Conservation (phyloP, 1,284 basidiomycete species). For the Moesziomyces antarcticus region DNA sequence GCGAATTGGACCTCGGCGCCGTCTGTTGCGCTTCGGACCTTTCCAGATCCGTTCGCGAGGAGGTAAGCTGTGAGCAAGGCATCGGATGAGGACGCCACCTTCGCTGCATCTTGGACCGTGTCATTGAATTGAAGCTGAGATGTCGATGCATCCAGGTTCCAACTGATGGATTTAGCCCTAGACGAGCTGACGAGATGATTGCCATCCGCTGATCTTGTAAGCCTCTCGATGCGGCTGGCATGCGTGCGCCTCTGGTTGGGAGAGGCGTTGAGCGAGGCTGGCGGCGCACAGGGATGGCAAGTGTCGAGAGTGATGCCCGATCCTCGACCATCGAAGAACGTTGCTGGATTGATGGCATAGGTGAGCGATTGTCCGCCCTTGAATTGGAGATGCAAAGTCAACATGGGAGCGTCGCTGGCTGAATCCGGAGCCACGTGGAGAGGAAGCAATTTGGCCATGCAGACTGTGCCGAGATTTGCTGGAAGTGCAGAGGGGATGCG, state of each 20-base stretch:
- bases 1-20: constrained; percentile 6
- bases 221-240: constrained; percentile 13
- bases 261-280: background rate
- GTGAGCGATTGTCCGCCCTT: constrained; percentile 11
- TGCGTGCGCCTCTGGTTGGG: constrained; percentile 9
- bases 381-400: constrained; percentile 22
- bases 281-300: constrained; percentile 33
- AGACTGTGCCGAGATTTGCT: constrained; percentile 1
- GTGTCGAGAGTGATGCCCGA: constrained; percentile 27
- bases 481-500: constrained; percentile 26
- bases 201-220: constrained; percentile 27
- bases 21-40: constrained; percentile 8
- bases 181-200: constrained; percentile 26
- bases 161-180: constrained; percentile 21
- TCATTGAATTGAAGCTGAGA: constrained; percentile 12
- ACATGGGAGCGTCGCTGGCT: constrained; percentile 27
- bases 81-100: constrained; percentile 10
- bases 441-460: constrained; percentile 15
- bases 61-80: constrained; percentile 11
- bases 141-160: constrained; percentile 8
- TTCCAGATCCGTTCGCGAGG: constrained; percentile 3
- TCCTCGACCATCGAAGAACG: constrained; percentile 53
- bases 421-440: constrained; percentile 23
- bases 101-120: background rate
- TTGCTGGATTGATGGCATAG: constrained; percentile 43